Base-by-base conservation (phyloP, 805 yeast genomes). In the Lachancea sp. region DNA sequence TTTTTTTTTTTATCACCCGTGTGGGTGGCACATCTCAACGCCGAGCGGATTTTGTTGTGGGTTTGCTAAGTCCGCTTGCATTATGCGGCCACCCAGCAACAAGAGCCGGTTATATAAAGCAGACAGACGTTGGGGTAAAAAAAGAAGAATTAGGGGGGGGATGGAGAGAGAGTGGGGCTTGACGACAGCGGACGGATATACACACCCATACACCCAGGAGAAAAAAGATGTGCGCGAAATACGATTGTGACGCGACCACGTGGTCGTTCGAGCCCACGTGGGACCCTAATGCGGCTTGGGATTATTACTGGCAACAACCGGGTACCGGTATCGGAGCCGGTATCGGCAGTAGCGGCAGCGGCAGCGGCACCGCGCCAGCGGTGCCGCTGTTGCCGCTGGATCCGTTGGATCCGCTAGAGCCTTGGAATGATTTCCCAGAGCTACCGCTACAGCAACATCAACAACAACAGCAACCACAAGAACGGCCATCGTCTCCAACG, bases 241-340 rank as follows among this genome's bases (percentile, higher is more conserved):
- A 5, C 15, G 38, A 36, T 7, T 15, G 20, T 25, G 38, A 36
- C 27, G 17, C 31, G 5, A 7, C 18, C 19, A 32, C 31, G 17
- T 36, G 39, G 39, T 22, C 31, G 19, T 36, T 36, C 39, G 39
- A 36, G 13, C 39, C 39, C 31, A 36, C 39, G 18, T 36, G 39
- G 39, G 39, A 36, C 31, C 39, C 39, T 13, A 11, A 12, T 19
- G 18, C 33, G 5, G n/a, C 16, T 6, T 15, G 16, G 33, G 16
- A 13, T 30, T 30, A 5, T 13, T 6, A 4, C 10, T 30, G 33
- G 33, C 33, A 13, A 10, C 25, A 22, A n/a, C n/a, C n/a, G n/a
- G n/a, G n/a, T n/a, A n/a, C n/a, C n/a, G n/a, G 25, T 8, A 22
- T 22, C 25, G 8, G 25, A 22, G 25, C 25, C 25, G 8, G n/a